These are phyloP conservation scores for Nannizziopsis barbatae DNA, from an alignment of 2,329 filamentous ascomycete species.

Conservation along the genomic window DNA sequence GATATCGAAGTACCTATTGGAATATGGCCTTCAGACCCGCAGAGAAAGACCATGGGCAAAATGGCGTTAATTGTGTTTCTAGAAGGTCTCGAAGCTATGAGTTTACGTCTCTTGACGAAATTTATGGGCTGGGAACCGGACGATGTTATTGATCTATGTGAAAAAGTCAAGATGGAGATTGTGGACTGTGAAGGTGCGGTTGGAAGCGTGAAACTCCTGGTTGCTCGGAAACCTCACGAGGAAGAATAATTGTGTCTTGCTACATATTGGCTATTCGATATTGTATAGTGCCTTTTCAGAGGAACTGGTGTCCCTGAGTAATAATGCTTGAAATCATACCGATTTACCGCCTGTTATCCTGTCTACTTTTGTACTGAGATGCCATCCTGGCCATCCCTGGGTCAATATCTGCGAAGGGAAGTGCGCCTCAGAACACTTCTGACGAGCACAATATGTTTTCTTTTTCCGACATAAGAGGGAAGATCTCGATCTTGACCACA, in stretches of 20 bases:
- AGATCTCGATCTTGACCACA: neutral
- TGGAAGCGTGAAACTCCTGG: constrained; percentile 22
- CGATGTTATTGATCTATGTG: constrained; percentile 28
- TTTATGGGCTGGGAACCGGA: constrained; percentile 26
- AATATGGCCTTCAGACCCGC: constrained; percentile 27
- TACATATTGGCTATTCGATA: neutral
- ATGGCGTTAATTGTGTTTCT: constrained; percentile 33
- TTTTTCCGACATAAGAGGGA: neutral
- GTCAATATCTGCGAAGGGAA: no score
- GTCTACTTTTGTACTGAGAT: no score
- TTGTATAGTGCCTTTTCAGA: neutral
- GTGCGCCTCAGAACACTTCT: no score
- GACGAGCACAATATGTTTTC: no score
- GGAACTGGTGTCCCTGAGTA: neutral
- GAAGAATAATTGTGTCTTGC: neutral
- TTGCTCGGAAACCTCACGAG: constrained; percentile 21
- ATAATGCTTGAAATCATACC: no score
- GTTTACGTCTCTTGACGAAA: constrained; percentile 29
- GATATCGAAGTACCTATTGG: constrained; percentile 31
- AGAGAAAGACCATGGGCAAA: constrained; percentile 30
- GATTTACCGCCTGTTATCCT: no score
- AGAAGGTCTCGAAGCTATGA: constrained; percentile 32
- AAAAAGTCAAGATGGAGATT: constrained; percentile 30
- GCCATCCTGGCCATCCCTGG: no score
- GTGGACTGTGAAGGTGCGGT: constrained; percentile 21